Base-by-base conservation (phyloP, 495 filamentous ascomycete genomes). In the Penicillium goetzii region DNA sequence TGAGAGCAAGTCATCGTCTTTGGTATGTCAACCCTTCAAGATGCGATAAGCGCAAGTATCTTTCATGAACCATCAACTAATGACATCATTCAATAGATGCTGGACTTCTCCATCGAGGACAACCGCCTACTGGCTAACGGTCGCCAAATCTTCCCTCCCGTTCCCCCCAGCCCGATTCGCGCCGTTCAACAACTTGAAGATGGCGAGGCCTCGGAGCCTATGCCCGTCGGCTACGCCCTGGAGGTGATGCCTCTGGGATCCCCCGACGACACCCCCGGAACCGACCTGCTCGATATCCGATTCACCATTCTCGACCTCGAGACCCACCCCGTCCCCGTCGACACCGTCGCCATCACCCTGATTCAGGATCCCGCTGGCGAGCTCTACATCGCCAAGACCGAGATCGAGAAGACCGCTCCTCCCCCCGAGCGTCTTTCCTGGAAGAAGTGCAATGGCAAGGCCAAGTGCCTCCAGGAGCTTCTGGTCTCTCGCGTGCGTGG, bases 261-360 rank as follows among this genome's bases (percentile, higher is more conserved):
- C 5, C 68, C 74, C 1, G 65, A 68, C 4, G 71, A 79, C 6
- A 71, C 72, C 32, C 62, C 68, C 2, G 73, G 49, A 19, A 63
- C 73, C 28, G 74, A 81, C 8, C 58, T 81, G 21, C 67, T 77
- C 10, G 73, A 73, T 40, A 65, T 81, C 38, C 74, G 78, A 50
- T 81, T 82, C 69, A 81, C 80, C 14, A 69, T 84, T 36, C 75
- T 85, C 63, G 82, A 81, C 41, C 70, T 85, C 17, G 79, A 84
- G 51, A 64, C 74, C 28, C 78, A 81, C 66, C 80, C 82, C 11
- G 78, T 83, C 23, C 78, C 80, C 19, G 71, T 85, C 17, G 81
- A 84, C 57, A 79, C 82, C 21, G 64, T 84, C 36, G 74, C 74
- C 26, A 72, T 85, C 58, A 76, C 71, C 47, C 68, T 80, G 17